phyloP scores from a whole-genome alignment of 2,329 filamentous ascomycete species.

The Leptographium procerum region DNA sequence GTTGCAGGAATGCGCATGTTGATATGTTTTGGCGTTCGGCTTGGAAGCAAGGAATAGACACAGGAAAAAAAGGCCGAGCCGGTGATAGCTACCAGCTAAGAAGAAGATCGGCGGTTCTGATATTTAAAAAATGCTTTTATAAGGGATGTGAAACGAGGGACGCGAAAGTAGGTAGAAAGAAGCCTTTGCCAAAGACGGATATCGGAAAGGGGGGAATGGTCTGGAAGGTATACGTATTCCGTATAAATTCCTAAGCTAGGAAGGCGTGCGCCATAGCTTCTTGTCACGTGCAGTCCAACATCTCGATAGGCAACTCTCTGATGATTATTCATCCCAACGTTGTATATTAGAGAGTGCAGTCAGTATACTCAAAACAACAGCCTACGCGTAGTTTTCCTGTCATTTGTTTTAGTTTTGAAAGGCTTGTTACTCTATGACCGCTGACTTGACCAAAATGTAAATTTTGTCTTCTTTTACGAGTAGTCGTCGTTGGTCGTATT shows the following conservation, averaged over 20 bases:
- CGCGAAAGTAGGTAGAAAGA: background rate
- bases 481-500: no score
- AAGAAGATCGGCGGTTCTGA: background rate
- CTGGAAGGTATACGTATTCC: background rate
- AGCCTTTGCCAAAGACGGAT: no score
- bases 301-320: background rate
- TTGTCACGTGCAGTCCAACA: background rate
- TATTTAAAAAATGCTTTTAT: background rate
- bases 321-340: background rate
- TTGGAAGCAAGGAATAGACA: background rate
- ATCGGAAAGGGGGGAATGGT: background rate
- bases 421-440: no score
- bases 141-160: background rate
- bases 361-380: no score
- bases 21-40: background rate
- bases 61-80: background rate
- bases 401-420: no score
- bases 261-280: background rate
- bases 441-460: no score
- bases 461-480: no score
- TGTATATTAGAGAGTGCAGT: no score
- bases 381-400: no score
- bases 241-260: background rate
- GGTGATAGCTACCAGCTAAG: background rate
- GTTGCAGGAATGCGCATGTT: conserved; percentile 46